phyloP scores from a whole-genome alignment of 2,329 filamentous ascomycete species.

The Aspergillus ustus region DNA sequence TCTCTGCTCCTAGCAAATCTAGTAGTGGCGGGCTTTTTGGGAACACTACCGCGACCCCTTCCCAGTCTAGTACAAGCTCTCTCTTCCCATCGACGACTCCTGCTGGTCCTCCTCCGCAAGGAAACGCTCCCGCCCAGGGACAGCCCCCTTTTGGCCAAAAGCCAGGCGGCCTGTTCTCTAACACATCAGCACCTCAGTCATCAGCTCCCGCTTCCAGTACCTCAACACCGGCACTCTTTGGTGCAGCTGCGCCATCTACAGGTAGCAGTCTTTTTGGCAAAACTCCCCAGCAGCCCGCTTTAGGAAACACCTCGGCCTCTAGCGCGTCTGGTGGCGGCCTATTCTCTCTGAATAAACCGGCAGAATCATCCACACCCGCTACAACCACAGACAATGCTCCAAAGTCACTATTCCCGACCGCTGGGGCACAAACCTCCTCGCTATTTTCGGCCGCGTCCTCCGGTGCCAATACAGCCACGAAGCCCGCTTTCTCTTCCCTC shows the following conservation, averaged over 20 bases:
- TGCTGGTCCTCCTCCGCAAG: slow-evolving; percentile 16
- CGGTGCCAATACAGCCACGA: slow-evolving; percentile 30
- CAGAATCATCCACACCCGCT: slow-evolving; percentile 33
- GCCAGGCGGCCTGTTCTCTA: slow-evolving; percentile 13
- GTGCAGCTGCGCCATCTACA: slow-evolving; percentile 30
- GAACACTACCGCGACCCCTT: slow-evolving; percentile 14
- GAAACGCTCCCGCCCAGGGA: slow-evolving; percentile 10
- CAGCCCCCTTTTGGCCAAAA: slow-evolving; percentile 16
- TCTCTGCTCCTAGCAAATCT: slow-evolving; percentile 8
- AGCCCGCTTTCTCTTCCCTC: slow-evolving; percentile 34
- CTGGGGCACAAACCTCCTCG: slow-evolving; percentile 29
- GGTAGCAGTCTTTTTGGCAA: slow-evolving; percentile 34
- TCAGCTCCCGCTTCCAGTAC: not conserved
- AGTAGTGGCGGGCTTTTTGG: slow-evolving; percentile 8
- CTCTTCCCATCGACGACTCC: slow-evolving; percentile 17
- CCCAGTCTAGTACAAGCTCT: slow-evolving; percentile 8
- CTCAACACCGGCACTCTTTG: slow-evolving; percentile 19
- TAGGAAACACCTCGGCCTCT: slow-evolving; percentile 25
- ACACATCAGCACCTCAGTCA: slow-evolving; percentile 1
- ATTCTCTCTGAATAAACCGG: slow-evolving; percentile 36
- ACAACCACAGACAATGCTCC: slow-evolving; percentile 29
- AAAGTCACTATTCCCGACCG: slow-evolving; percentile 33
- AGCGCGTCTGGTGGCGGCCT: slow-evolving; percentile 8
- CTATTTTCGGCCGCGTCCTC: slow-evolving; percentile 35
- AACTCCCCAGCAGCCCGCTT: slow-evolving; percentile 29